Conservation (phyloP, 2,329 filamentous ascomycete species). For the Lachnellula subtilissima region DNA sequence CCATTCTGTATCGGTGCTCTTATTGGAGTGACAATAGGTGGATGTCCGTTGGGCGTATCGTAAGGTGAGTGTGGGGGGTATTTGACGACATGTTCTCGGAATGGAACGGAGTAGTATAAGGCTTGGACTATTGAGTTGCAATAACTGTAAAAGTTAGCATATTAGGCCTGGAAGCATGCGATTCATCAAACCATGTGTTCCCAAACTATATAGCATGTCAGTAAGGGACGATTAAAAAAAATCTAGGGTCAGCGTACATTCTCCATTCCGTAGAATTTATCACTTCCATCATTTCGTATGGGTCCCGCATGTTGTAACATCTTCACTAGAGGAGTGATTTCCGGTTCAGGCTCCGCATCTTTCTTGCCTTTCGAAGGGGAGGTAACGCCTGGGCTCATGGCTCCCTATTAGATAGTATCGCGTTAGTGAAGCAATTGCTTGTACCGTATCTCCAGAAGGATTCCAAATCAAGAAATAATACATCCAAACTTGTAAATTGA, state of each 20-base stretch:
- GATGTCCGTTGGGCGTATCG: constrained; percentile 60
- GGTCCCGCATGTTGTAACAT: constrained; percentile 79
- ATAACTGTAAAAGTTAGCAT: constrained; percentile 58
- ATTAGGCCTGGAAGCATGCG: neutral
- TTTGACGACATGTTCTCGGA: constrained; percentile 89
- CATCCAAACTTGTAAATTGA: neutral
- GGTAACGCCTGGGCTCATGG: constrained; percentile 18
- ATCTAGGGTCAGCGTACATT: constrained; percentile 63
- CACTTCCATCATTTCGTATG: constrained; percentile 79
- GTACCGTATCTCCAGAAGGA: neutral
- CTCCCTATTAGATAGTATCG: constrained; percentile 10
- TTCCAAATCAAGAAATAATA: neutral
- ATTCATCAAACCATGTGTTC: constrained; percentile 75
- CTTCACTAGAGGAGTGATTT: constrained; percentile 61
- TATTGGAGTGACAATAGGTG: constrained; percentile 56
- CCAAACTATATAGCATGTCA: constrained; percentile 64
- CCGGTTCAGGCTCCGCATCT: constrained; percentile 37
- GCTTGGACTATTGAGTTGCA: constrained; percentile 98
- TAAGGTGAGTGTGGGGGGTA: constrained; percentile 72
- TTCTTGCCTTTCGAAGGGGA: constrained; percentile 27
- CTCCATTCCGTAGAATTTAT: constrained; percentile 97
- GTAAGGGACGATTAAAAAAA: constrained; percentile 6
- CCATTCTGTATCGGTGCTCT: constrained; percentile 43
- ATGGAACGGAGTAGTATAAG: constrained; percentile 90
- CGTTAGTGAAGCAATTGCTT: constrained; percentile 12